These are phyloP conservation scores for Fusarium falciforme DNA, from an alignment of 2,329 filamentous ascomycete genomes.

Conservation along the genomic window DNA sequence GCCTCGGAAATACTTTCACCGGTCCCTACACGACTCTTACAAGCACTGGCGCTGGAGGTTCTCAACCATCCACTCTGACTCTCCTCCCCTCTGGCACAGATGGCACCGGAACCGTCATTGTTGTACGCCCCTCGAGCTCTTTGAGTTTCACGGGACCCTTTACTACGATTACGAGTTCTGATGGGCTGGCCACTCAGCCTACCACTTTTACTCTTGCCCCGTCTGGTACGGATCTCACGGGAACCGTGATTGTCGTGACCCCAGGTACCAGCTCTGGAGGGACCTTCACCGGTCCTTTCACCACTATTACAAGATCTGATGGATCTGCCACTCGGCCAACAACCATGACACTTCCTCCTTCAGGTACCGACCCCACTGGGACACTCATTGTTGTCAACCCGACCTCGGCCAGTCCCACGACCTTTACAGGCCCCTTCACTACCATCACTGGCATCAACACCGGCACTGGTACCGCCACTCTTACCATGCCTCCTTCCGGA, in stretches of 20 bases:
- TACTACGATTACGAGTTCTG: background rate
- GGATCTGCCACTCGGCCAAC: background rate
- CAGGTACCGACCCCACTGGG: background rate
- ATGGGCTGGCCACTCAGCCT: background rate
- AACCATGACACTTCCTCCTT: background rate
- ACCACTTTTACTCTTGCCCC: background rate
- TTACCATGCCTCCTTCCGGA: background rate
- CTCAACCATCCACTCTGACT: background rate
- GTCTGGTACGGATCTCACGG: background rate
- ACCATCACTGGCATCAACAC: background rate
- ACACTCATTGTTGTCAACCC: background rate
- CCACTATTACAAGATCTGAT: background rate
- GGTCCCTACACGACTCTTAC: background rate
- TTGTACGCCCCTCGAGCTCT: background rate
- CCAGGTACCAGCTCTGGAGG: background rate
- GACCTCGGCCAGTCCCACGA: background rate
- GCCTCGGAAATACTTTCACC: background rate
- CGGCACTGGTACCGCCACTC: background rate
- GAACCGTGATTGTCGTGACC: background rate
- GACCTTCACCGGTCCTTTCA: background rate
- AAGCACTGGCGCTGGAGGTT: background rate
- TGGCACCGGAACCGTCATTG: background rate
- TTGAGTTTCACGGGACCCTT: background rate
- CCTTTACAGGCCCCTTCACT: background rate
- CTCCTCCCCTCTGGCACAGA: background rate